Evolutionary conservation across 2,329 filamentous ascomycete species (phyloP), one percentile per base, ranked within the genome.

Genomic region (Exophiala aquamarina): DNA sequence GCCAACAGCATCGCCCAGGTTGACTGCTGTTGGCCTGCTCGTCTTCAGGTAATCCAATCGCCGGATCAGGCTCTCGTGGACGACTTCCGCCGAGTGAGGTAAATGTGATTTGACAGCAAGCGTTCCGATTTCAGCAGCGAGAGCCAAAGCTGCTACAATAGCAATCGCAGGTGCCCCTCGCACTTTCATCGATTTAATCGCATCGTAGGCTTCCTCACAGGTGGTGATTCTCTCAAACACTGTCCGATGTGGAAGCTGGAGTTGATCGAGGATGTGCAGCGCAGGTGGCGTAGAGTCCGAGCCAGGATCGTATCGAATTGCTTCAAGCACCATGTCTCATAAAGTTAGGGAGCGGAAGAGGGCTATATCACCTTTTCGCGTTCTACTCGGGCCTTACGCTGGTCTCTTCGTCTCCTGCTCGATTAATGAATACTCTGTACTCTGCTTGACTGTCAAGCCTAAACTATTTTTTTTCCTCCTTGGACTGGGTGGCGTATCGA

Each of bases 1-100:
- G 43, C 80, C 73, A 54, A 92, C 90, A 37, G 92, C 92, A 70
- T 97, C 95, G 46, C 85, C 87, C 47, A 98, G 78, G 65, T 98
- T 95, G 38, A 98, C 93, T 4, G 93, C 93, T 1, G 93, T 98
- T 1, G 93, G 93, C 34, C 93, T 81, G 63, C 90, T 95, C 37
- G 84, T 87, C 59, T 93, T 85, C 37, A 98, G 78, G 65, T 94
- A 96, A 58, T 92, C 84, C 35, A 98, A 75, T 47, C 87, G 89
- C 37, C 82, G 75, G 48, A 84, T 74, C 55, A 96, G 88, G 64
- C 87, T 87, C 2, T 78, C 59, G 41, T 69, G 69, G 3, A 50
- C 43, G 40, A 86, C 78, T 38, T 86, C 82, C 0, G 80, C 76
- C 3, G 72, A 67, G 26, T 69, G 54, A 1, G 79, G 70, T 4